phyloP scores from a whole-genome alignment of 179 eudicot genomes.

The Drosera spatulata region DNA sequence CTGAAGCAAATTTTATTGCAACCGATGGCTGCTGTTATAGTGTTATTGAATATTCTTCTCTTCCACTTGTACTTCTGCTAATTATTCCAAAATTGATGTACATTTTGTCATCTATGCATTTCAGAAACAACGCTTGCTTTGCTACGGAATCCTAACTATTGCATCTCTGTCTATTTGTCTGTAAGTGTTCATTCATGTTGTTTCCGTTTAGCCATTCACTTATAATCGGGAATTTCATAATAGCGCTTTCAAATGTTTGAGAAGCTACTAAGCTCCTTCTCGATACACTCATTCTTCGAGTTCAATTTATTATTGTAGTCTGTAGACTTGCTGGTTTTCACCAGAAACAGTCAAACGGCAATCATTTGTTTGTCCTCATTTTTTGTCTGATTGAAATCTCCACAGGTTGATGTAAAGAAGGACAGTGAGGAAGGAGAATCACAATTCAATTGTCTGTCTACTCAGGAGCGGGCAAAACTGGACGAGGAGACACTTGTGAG shows the following conservation, averaged over 20 bases:
- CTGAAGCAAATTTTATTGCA: too few relatives aligned
- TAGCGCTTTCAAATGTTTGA: too few relatives aligned
- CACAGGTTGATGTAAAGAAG: conserved; percentile 70
- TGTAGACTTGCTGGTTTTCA: too few relatives aligned
- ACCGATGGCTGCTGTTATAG: too few relatives aligned
- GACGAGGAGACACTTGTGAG: conserved; percentile 65
- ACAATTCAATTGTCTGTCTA: conserved; percentile 52
- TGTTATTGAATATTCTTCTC: too few relatives aligned
- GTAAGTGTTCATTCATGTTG: conserved; percentile 35
- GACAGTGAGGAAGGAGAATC: conserved; percentile 79
- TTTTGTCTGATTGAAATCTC: too few relatives aligned
- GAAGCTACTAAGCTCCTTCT: too few relatives aligned
- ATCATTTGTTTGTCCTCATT: too few relatives aligned
- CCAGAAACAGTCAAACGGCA: too few relatives aligned
- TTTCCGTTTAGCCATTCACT: conserved; percentile 2
- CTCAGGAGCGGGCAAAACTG: conserved; percentile 63
- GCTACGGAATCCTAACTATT: conserved; percentile 93
- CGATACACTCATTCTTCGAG: too few relatives aligned
- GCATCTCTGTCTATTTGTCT: conserved; percentile 88
- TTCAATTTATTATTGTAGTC: too few relatives aligned
- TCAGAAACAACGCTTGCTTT: conserved; percentile 86
- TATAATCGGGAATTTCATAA: background rate
- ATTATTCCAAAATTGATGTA: conserved; percentile 4
- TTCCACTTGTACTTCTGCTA: too few relatives aligned
- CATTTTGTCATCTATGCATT: conserved; percentile 13